phyloP scores from a whole-genome alignment of 192 early-diverging fungal species.

The Umbelopsis sp. region DNA sequence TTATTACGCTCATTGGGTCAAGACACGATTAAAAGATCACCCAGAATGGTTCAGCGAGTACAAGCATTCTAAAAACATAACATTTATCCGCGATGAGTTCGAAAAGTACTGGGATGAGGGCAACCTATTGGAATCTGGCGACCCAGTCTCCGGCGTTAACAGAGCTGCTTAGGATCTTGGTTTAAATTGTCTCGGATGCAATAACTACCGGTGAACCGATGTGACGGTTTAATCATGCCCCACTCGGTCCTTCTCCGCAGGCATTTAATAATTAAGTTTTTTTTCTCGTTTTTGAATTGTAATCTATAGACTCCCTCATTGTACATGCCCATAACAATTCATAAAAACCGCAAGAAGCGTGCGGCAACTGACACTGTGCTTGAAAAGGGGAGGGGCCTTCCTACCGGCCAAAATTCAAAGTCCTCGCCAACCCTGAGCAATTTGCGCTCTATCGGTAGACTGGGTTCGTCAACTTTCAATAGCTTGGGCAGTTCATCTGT shows the following conservation, averaged over 20 bases:
- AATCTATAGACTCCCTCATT: constrained; percentile 16
- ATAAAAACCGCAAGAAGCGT: constrained; percentile 7
- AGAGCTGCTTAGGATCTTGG: neutral
- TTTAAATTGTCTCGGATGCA: neutral
- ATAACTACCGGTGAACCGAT: constrained; percentile 1
- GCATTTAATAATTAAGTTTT: constrained; percentile 9
- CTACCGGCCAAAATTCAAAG: neutral
- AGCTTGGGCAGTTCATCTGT: neutral
- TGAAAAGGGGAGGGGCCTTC: neutral
- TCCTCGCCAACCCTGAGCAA: constrained; percentile 2
- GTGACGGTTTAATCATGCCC: neutral
- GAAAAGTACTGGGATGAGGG: constrained; percentile 56
- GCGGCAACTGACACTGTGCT: neutral
- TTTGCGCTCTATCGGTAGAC: neutral
- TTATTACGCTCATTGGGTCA: constrained; percentile 79
- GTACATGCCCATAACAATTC: constrained; percentile 19
- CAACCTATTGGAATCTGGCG: neutral
- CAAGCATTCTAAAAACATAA: constrained; percentile 78
- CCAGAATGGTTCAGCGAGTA: constrained; percentile 71
- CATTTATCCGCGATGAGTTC: constrained; percentile 78
- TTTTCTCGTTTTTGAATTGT: neutral
- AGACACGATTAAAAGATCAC: constrained; percentile 54
- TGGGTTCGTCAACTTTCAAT: neutral
- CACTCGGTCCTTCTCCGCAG: neutral
- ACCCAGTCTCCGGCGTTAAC: neutral